Conservation (phyloP, 2,329 filamentous ascomycete species). For the Xylaria arbuscula region DNA sequence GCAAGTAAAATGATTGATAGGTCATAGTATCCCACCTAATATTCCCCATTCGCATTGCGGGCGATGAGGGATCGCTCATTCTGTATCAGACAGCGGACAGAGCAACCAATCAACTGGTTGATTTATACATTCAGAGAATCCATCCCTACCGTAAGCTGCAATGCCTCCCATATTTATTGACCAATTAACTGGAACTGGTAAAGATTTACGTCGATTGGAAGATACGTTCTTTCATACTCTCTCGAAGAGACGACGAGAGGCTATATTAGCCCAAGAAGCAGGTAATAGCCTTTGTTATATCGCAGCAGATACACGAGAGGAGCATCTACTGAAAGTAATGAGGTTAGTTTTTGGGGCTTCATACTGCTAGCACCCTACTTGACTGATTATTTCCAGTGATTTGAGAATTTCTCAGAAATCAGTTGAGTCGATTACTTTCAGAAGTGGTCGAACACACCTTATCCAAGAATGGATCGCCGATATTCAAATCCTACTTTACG, state of each 20-base stretch:
- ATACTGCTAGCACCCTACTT: neutral
- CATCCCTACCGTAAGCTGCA: constrained; percentile 25
- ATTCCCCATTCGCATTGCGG: constrained; percentile 34
- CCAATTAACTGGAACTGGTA: neutral
- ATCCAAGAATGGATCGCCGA: constrained; percentile 37
- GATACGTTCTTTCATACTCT: constrained; percentile 33
- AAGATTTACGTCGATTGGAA: constrained; percentile 33
- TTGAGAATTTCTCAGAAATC: constrained; percentile 34
- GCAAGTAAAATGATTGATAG: constrained; percentile 11
- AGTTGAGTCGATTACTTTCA: constrained; percentile 36
- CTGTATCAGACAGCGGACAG: constrained; percentile 32
- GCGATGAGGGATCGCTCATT: constrained; percentile 29
- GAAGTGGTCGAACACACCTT: constrained; percentile 13
- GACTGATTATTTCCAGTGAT: constrained; percentile 25
- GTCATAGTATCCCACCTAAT: constrained; percentile 35
- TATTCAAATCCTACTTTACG: constrained; percentile 36
- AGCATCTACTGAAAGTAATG: constrained; percentile 34
- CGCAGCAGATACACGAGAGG: constrained; percentile 30
- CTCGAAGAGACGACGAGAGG: constrained; percentile 23
- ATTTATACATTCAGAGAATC: constrained; percentile 33
- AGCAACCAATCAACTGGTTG: constrained; percentile 34
- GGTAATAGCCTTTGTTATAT: constrained; percentile 36
- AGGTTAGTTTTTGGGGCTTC: constrained; percentile 15
- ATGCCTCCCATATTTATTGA: neutral
- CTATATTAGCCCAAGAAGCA: constrained; percentile 28